A percentile compares a stretch with the other conserved stretches of the same genome.
phyloP scores from a whole-genome alignment of 208 protist genomes.

The Acanthamoeba healyi region DNA sequence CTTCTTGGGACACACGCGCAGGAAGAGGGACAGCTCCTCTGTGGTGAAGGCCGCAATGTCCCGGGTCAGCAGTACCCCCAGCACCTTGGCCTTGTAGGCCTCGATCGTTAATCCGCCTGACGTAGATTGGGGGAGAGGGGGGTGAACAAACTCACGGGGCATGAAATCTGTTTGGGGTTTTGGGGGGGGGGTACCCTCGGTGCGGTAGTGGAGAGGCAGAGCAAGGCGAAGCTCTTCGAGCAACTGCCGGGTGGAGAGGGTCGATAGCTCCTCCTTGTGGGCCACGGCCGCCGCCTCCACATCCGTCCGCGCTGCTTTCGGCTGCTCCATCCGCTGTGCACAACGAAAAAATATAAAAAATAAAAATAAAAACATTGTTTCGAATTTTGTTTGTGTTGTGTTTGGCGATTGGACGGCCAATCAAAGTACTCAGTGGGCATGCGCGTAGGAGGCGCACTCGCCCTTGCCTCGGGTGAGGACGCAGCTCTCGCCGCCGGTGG shows the following conservation, averaged over 20 bases:
- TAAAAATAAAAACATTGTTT: no score
- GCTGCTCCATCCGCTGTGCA: not conserved
- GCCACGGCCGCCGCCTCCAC: not conserved
- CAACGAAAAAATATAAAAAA: no score
- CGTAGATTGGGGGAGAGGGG: not conserved
- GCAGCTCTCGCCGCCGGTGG: conserved; percentile 48
- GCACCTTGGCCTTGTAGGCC: conserved; percentile 24
- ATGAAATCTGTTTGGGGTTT: not conserved
- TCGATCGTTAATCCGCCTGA: not conserved
- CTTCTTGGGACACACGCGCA: conserved; percentile 16
- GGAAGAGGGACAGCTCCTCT: conserved; percentile 44
- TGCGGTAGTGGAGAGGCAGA: not conserved
- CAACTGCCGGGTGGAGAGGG: not conserved
- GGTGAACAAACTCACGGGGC: not conserved
- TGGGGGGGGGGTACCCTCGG: not conserved
- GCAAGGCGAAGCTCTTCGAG: not conserved
- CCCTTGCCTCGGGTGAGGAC: not conserved
- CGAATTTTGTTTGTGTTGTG: no score
- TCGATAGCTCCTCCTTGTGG: not conserved
- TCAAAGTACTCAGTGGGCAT: not conserved
- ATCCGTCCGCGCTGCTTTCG: not conserved
- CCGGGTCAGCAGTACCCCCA: not conserved
- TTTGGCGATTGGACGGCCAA: no score
- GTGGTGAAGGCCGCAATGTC: conserved; percentile 22
- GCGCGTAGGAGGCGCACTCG: conserved; percentile 68